A percentile compares a stretch with the other conserved stretches of the same genome.
These are phyloP conservation scores for Candida yuanshanica DNA, from an alignment of 805 yeast genomes.

Conservation along the genomic window DNA sequence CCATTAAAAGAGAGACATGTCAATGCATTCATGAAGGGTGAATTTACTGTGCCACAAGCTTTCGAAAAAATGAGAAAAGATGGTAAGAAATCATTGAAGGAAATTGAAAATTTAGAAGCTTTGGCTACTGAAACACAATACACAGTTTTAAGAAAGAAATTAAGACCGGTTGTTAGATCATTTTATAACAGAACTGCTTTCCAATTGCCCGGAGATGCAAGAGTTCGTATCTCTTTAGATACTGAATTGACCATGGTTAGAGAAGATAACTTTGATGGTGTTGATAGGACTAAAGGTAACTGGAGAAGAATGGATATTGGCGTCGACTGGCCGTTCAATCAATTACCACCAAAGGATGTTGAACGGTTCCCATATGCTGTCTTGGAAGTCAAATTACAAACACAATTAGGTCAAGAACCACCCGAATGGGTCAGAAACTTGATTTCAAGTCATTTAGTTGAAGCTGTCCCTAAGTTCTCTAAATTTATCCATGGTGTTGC, in stretches of 20 bases:
- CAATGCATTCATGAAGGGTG: conserved; percentile 78
- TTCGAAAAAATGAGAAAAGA: conserved; percentile 91
- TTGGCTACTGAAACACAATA: conserved; percentile 92
- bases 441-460: conserved; percentile 88
- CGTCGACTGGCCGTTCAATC: conserved; percentile 90
- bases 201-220: conserved; percentile 98
- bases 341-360: conserved; percentile 76
- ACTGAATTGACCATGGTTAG: conserved; percentile 97
- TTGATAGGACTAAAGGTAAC: conserved; percentile 82
- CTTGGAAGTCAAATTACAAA: conserved; percentile 92
- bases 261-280: conserved; percentile 94
- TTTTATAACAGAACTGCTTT: conserved; percentile 98
- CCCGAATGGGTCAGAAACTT: conserved; percentile 96
- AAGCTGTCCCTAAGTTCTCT: conserved; percentile 96
- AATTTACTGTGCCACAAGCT: conserved; percentile 80
- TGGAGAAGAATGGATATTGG: conserved; percentile 99
- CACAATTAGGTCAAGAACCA: conserved; percentile 98
- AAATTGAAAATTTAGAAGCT: conserved; percentile 87
- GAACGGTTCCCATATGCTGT: conserved; percentile 97
- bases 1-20: conserved; percentile 87
- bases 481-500: conserved; percentile 97
- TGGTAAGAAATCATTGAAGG: conserved; percentile 80
- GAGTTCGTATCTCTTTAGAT: conserved; percentile 96
- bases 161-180: conserved; percentile 92
- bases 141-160: conserved; percentile 72